phyloP scores from a whole-genome alignment of 805 yeast genomes.

The Metschnikowia baotianmanensis region DNA sequence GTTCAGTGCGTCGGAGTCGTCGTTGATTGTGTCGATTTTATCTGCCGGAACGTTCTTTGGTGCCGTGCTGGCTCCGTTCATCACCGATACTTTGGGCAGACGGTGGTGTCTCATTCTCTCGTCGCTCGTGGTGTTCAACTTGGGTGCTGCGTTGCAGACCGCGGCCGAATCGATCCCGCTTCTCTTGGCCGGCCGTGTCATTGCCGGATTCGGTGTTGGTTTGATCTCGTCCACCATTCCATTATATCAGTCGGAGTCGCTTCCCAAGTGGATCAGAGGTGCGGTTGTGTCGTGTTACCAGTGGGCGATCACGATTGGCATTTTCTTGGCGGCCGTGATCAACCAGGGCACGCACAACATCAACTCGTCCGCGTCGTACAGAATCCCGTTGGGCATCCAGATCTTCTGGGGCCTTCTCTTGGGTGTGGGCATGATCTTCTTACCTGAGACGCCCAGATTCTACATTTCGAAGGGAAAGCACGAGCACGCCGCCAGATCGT shows the following conservation, averaged over 20 bases:
- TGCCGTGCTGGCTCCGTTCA: slow-evolving; percentile 35
- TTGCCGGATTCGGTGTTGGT: slow-evolving; percentile 44
- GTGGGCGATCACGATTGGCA: slow-evolving; percentile 40
- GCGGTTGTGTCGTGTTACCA: slow-evolving; percentile 41
- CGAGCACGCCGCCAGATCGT: slow-evolving; percentile 29
- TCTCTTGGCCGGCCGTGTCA: slow-evolving; percentile 37
- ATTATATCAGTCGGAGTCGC: slow-evolving; percentile 40
- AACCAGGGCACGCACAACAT: slow-evolving; percentile 35
- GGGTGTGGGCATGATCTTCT: slow-evolving; percentile 27
- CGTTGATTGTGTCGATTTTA: slow-evolving; percentile 31
- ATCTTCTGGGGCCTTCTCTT: slow-evolving; percentile 31
- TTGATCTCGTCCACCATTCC: slow-evolving; percentile 40
- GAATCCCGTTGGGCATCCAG: slow-evolving; percentile 42
- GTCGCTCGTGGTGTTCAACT: slow-evolving; percentile 32
- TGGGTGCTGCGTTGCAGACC: slow-evolving; percentile 40
- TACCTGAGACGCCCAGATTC: slow-evolving; percentile 43
- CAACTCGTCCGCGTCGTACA: slow-evolving; percentile 37
- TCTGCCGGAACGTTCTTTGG: slow-evolving; percentile 45
- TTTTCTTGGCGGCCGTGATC: slow-evolving; percentile 36
- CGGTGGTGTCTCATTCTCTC: slow-evolving; percentile 36
- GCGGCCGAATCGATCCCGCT: slow-evolving; percentile 34
- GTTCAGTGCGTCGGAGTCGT: slow-evolving; percentile 23
- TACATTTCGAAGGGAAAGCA: slow-evolving; percentile 29
- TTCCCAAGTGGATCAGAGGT: slow-evolving; percentile 45
- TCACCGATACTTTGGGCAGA: slow-evolving; percentile 40